A percentile compares a stretch with the other conserved stretches of the same genome.
phyloP scores from a whole-genome alignment of 352 stramenopile genomes.

The Globisporangium radiosum region DNA sequence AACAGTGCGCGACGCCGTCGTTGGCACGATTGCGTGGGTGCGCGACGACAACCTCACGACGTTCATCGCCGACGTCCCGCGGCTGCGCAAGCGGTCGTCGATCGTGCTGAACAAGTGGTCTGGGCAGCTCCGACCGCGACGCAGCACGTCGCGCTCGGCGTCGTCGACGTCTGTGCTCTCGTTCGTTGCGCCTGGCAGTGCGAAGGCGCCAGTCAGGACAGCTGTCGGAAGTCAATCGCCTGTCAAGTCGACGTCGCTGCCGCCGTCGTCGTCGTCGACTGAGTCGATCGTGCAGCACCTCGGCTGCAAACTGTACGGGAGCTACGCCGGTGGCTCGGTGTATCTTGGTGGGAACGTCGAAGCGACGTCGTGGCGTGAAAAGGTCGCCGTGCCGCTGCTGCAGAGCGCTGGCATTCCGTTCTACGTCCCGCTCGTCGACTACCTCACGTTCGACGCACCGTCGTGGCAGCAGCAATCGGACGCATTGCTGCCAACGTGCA shows the following conservation, averaged over 20 bases:
- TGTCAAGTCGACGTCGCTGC: background rate
- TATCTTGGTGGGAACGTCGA: conserved; percentile 75
- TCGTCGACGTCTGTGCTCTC: conserved; percentile 54
- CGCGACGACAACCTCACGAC: conserved; percentile 37
- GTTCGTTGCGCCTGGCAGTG: conserved; percentile 21
- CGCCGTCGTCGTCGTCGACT: conserved; percentile 8
- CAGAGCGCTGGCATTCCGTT: conserved; percentile 67
- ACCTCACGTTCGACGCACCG: conserved; percentile 46
- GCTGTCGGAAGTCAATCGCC: background rate
- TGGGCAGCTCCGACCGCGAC: conserved; percentile 37
- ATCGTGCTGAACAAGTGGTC: conserved; percentile 71
- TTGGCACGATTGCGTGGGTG: conserved; percentile 45
- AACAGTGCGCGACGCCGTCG: conserved; percentile 34
- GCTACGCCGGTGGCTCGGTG: conserved; percentile 44
- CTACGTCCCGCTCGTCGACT: conserved; percentile 72
- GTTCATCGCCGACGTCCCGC: conserved; percentile 33
- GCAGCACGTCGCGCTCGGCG: conserved; percentile 52
- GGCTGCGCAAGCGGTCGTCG: conserved; percentile 69
- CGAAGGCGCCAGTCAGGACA: background rate
- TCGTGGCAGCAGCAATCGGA: conserved; percentile 12
- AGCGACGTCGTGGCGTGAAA: conserved; percentile 67
- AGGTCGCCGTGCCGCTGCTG: conserved; percentile 62
- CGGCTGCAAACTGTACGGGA: conserved; percentile 35
- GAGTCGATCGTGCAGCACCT: conserved; percentile 36
- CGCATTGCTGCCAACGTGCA: background rate